A percentile compares a stretch with the other conserved stretches of the same genome.
Conservation (phyloP, 2,329 filamentous ascomycete species). For the Fusarium pseudoanthophilum region DNA sequence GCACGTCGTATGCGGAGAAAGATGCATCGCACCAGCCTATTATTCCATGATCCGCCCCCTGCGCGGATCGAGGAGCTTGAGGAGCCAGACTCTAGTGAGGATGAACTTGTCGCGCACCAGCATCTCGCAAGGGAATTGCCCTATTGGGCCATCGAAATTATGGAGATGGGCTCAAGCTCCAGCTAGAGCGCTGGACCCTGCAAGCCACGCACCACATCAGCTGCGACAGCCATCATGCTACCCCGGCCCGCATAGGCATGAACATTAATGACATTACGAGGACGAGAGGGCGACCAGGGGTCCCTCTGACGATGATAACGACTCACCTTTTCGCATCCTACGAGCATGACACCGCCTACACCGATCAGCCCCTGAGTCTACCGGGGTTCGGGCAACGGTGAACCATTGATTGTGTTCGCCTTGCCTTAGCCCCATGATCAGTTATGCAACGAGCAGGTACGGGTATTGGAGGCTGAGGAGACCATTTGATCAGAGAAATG, state of each 20-base stretch:
- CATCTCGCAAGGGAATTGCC: conserved; percentile 61
- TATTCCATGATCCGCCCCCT: conserved; percentile 61
- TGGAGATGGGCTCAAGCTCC: conserved; percentile 58
- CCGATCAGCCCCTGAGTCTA: conserved; percentile 26
- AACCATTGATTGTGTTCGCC: conserved; percentile 24
- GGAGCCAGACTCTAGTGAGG: conserved; percentile 61
- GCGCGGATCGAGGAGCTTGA: conserved; percentile 65
- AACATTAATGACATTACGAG: conserved; percentile 44
- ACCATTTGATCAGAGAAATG: conserved; percentile 38
- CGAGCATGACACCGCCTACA: conserved; percentile 36
- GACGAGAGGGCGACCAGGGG: conserved; percentile 36
- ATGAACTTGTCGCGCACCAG: conserved; percentile 54
- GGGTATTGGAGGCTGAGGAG: conserved; percentile 17
- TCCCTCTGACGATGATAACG: conserved; percentile 43
- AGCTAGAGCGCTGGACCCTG: conserved; percentile 36
- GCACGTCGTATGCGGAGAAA: conserved; percentile 60
- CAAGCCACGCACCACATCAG: conserved; percentile 25
- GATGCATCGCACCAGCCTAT: conserved; percentile 58
- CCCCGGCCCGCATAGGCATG: conserved; percentile 34
- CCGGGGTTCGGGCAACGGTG: conserved; percentile 21
- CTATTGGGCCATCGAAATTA: conserved; percentile 61
- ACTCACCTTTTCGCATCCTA: conserved; percentile 39
- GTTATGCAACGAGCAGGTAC: conserved; percentile 11
- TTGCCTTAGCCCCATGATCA: conserved; percentile 7
- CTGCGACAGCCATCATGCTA: conserved; percentile 28